Evolutionary conservation across 805 yeast genomes (phyloP), one percentile per base, ranked within the genome.

Genomic region (Yarrowia sp.): DNA sequence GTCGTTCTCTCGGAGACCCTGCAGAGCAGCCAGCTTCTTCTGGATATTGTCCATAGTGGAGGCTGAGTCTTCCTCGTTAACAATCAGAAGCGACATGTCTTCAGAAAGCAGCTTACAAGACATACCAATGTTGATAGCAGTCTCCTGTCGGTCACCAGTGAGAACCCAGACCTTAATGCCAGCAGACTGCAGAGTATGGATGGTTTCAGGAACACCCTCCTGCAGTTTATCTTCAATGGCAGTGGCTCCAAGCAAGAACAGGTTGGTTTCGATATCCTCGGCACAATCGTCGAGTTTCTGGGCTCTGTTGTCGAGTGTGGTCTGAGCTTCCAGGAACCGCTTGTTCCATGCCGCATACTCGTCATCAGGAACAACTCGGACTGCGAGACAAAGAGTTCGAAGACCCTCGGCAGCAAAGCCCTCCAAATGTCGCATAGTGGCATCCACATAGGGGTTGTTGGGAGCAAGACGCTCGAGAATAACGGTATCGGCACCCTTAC

Each of bases 121-220:
- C 98, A 95, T 92, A 67, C 99, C 99, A 72, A 95, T 95, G 74
- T 95, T 95, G 69, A 95, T 89, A 0, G 99, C 99, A 14, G 99
- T 95, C 75, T 95, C 99, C 75, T 96, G 99, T 75, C 97, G 84
- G 74, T 95, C 99, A 70, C 99, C 99, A 2, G 99, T 95, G 59
- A 95, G 80, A 24, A 95, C 98, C 99, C 99, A 95, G 17, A 95
- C 85, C 74, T 92, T 93, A 68, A 96, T 92, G 16, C 98, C 98
- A 0, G 99, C 99, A 65, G 89, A 91, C 74, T 96, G 99, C 65
- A 95, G 81, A 6, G 96, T 89, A 69, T 90, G 95, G 67, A 95
- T 96, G 0, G 99, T 92, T 69, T 95, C 99, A 1, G 99, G 98
- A 21, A 95, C 99, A 43, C 98, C 99, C 66, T 93, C 98, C 78